These are phyloP conservation scores for Xylaria sp. DNA, from an alignment of 2,329 filamentous ascomycete genomes.

Conservation along the genomic window DNA sequence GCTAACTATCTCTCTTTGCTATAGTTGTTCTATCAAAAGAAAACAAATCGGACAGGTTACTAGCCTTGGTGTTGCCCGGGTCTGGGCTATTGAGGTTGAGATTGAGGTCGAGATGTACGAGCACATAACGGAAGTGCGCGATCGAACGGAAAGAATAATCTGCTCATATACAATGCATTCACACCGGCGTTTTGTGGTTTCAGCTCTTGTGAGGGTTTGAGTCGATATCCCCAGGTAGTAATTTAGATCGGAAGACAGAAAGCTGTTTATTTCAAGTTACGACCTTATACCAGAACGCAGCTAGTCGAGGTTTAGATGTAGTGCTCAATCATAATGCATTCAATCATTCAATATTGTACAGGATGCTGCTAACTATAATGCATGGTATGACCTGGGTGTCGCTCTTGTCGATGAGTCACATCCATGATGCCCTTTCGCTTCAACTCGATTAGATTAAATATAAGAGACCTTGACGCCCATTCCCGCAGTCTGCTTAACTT, in stretches of 20 bases:
- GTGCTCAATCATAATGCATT: constrained; percentile 38
- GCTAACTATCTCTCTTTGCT: constrained; percentile 44
- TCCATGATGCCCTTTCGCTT: not conserved
- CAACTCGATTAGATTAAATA: constrained; percentile 65
- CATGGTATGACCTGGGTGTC: constrained; percentile 32
- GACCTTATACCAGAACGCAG: not conserved
- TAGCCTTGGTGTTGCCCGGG: constrained; percentile 63
- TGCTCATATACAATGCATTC: constrained; percentile 39
- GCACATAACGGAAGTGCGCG: not conserved
- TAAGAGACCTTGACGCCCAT: constrained; percentile 99
- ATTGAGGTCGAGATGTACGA: constrained; percentile 23
- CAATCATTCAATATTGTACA: constrained; percentile 44
- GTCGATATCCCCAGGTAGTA: constrained; percentile 37
- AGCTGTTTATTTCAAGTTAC: not conserved
- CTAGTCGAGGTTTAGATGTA: not conserved
- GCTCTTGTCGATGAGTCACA: not conserved
- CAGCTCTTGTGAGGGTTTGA: constrained; percentile 33
- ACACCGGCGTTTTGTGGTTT: constrained; percentile 44
- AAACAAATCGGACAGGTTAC: constrained; percentile 71
- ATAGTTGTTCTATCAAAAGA: constrained; percentile 73
- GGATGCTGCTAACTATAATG: constrained; percentile 37
- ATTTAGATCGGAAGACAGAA: constrained; percentile 11
- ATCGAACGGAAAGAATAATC: not conserved
- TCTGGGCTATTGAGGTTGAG: constrained; percentile 52
- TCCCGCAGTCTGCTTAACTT: constrained; percentile 83